Conservation (phyloP, 768 basidiomycete species). For the Mycena galopus region DNA sequence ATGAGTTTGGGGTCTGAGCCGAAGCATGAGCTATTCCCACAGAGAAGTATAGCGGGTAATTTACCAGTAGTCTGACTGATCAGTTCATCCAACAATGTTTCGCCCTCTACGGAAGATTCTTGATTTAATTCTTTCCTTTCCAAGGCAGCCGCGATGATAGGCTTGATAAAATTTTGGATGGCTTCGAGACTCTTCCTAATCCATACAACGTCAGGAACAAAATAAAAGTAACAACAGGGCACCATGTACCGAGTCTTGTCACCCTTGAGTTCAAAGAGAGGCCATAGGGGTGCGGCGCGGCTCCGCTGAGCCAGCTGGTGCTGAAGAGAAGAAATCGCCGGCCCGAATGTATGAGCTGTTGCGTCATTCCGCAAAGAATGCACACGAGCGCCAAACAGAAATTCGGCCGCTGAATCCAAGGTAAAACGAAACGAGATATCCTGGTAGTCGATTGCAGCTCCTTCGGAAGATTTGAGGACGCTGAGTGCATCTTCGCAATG, state of each 20-base stretch:
- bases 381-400: slow-evolving; percentile 14
- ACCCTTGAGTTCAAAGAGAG: slow-evolving; percentile 1
- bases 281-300: background rate
- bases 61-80: background rate
- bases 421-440: slow-evolving; percentile 17
- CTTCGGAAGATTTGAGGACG: slow-evolving; percentile 10
- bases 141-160: background rate
- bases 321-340: background rate
- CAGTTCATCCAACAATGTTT: background rate
- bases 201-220: background rate
- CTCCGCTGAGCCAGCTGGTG: slow-evolving; percentile 10
- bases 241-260: slow-evolving; percentile 8
- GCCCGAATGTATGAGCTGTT: slow-evolving; percentile 6
- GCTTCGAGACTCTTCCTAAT: background rate
- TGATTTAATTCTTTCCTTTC: background rate
- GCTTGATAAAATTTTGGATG: background rate
- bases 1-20: slow-evolving; percentile 19
- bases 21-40: background rate
- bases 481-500: slow-evolving; percentile 14
- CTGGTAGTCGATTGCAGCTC: slow-evolving; percentile 11
- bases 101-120: background rate
- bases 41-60: too few relatives aligned
- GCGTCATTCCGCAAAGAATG: background rate
- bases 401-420: slow-evolving; percentile 16
- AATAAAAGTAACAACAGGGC: background rate